phyloP scores from a whole-genome alignment of 179 eudicot species.

The Heliamphora pulchella region DNA sequence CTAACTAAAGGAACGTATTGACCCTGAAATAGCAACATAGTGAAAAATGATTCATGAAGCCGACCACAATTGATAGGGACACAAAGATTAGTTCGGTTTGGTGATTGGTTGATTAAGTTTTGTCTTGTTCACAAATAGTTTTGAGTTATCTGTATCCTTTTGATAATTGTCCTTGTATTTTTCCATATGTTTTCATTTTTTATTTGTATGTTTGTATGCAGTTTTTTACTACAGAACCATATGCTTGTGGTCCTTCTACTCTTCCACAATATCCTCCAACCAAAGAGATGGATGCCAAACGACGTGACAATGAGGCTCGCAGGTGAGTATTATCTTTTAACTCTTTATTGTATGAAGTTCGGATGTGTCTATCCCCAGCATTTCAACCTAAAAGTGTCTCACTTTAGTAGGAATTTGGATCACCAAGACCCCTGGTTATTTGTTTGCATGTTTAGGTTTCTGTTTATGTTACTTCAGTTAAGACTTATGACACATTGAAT shows the following conservation, averaged over 20 bases:
- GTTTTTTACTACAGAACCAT: constrained; percentile 67
- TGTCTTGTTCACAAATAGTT: neutral
- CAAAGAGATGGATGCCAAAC: constrained; percentile 81
- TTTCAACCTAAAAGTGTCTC: no score
- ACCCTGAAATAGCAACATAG: no score
- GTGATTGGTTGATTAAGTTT: no score
- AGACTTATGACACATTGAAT: neutral
- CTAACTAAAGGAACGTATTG: no score
- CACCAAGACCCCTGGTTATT: neutral
- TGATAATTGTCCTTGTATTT: neutral
- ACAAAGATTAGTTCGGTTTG: no score
- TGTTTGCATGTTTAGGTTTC: neutral
- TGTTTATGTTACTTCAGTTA: constrained; percentile 1
- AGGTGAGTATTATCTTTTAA: constrained; percentile 31
- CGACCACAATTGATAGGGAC: no score
- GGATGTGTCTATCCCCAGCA: neutral
- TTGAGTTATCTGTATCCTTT: constrained; percentile 3
- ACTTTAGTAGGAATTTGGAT: neutral
- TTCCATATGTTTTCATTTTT: neutral
- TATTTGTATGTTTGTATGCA: constrained; percentile 24
- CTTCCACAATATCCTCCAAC: constrained; percentile 77
- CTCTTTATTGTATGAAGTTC: neutral
- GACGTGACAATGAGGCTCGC: constrained; percentile 75
- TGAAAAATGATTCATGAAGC: no score
- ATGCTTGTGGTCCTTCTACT: constrained; percentile 74